Conservation (phyloP, 2,329 filamentous ascomycete species). For the Pyricularia sp. region DNA sequence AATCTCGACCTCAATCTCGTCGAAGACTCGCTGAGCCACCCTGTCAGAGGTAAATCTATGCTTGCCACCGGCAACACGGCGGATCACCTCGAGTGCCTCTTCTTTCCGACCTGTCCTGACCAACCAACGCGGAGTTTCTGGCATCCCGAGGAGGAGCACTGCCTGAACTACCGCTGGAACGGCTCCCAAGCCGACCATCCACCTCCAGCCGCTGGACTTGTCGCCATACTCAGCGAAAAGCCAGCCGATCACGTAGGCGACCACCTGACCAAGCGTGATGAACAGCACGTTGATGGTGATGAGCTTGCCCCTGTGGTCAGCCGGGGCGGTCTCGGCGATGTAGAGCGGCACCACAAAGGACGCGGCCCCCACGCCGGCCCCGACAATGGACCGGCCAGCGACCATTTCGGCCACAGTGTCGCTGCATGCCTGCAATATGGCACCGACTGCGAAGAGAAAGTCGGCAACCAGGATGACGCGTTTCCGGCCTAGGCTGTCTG, state of each 20-base stretch:
- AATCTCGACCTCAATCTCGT: constrained; percentile 65
- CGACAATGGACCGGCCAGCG: constrained; percentile 57
- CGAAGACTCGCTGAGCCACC: constrained; percentile 51
- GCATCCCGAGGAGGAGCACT: constrained; percentile 60
- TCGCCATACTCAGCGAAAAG: constrained; percentile 46
- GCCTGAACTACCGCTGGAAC: constrained; percentile 66
- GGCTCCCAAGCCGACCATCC: constrained; percentile 83
- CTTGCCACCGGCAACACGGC: constrained; percentile 29
- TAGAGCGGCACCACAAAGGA: constrained; percentile 82
- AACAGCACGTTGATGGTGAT: constrained; percentile 77
- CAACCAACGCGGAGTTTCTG: constrained; percentile 84
- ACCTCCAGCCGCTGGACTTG: constrained; percentile 59
- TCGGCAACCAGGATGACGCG: constrained; percentile 56
- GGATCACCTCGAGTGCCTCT: constrained; percentile 57
- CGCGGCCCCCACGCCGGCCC: constrained; percentile 63
- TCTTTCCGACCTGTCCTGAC: constrained; percentile 55
- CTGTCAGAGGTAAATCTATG: constrained; percentile 22
- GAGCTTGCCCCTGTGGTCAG: constrained; percentile 64
- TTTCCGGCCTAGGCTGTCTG: constrained; percentile 52
- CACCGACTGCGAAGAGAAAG: constrained; percentile 58
- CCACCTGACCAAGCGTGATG: constrained; percentile 79
- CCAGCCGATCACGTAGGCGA: constrained; percentile 83
- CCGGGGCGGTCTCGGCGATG: constrained; percentile 77
- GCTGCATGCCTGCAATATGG: constrained; percentile 53
- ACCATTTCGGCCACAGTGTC: constrained; percentile 55